Percentiles rank a stretch among this genome's conserved stretches.
Conservation (phyloP, 257 asterid species). For the Plantago ovata region DNA sequence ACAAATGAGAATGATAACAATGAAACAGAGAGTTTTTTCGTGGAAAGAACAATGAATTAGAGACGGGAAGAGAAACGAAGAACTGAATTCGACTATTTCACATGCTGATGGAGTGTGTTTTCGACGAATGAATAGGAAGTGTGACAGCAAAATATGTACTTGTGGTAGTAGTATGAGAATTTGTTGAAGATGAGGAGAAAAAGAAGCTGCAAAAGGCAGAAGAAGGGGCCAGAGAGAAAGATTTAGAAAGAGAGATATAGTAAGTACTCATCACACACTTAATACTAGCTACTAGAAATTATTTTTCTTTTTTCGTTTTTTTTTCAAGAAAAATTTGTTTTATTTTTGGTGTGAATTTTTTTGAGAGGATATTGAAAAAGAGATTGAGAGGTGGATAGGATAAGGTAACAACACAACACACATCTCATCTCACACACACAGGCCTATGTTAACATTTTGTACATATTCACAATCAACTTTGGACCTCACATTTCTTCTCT, state of each 20-base stretch:
- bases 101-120: slow-evolving; percentile 8
- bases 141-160: slow-evolving; percentile 9
- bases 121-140: slow-evolving; percentile 8
- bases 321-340: too few species aligned
- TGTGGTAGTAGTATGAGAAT: slow-evolving; percentile 12
- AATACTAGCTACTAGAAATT: neutral
- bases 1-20: neutral
- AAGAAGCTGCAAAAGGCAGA: slow-evolving; percentile 9
- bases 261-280: neutral
- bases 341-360: slow-evolving; percentile 14
- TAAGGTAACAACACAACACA: slow-evolving; percentile 51
- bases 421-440: slow-evolving; percentile 29
- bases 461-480: slow-evolving; percentile 33
- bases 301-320: neutral
- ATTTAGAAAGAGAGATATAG: slow-evolving; percentile 15
- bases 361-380: slow-evolving; percentile 29
- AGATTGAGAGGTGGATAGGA: slow-evolving; percentile 44
- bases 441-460: slow-evolving; percentile 22
- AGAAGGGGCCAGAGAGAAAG: slow-evolving; percentile 3
- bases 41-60: neutral
- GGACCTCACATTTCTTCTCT: slow-evolving; percentile 53
- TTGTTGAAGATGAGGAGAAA: slow-evolving; percentile 16
- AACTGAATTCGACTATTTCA: slow-evolving; percentile 16
- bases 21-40: neutral
- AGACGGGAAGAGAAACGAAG: neutral